Evolutionary conservation across 2,329 filamentous ascomycete genomes (phyloP), one percentile per base, ranked within the genome.

Genomic region (Colletotrichum sp.): DNA sequence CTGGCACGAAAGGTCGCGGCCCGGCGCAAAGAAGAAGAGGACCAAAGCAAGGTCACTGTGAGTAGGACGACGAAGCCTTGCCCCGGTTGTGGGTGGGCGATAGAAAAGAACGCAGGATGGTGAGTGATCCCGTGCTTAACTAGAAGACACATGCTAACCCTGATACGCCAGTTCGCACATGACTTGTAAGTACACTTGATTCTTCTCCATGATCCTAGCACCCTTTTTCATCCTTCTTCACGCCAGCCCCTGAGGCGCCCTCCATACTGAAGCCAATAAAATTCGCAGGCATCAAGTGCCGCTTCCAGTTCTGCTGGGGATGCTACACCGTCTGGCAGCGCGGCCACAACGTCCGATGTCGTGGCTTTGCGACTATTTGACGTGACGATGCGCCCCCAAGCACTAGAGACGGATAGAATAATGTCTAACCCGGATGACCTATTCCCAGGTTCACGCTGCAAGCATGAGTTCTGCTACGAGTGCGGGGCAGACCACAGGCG

Each of bases 91-190:
- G 76, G 79, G 5, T 81, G 81, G 75, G 81, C 83, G 2, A 88
- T 87, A 68, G 81, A 86, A 77, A 88, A 87, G 80, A 84, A 83
- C 21, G 70, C 77, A 0, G 86, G 87, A 63, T 88, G 87, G 86
- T 88, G 71, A 81, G 85, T 81, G 30, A 9, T 21, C 8, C 9
- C 6, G 13, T 6, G n/a, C 9, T 8, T 2, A 16, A 8, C 24
- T 26, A 6, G 5, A 34, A 26, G 21, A 26, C 7, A 6, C 6
- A 63, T 66, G 62, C 80, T 85, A 78, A 84, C 78, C 4, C 1
- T 5, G 10, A 30, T 10, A 32, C 10, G 71, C 32, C 59, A 87
- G 86, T 76, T 81, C 84, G 15, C 84, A 87, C 62, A 87, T 87
- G 83, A 85, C 81, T 68, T 87, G 86, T 87, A 84, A 83, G 85